Base-by-base conservation (phyloP, 2,329 filamentous ascomycete genomes). In the Paraconiothyrium sp. region DNA sequence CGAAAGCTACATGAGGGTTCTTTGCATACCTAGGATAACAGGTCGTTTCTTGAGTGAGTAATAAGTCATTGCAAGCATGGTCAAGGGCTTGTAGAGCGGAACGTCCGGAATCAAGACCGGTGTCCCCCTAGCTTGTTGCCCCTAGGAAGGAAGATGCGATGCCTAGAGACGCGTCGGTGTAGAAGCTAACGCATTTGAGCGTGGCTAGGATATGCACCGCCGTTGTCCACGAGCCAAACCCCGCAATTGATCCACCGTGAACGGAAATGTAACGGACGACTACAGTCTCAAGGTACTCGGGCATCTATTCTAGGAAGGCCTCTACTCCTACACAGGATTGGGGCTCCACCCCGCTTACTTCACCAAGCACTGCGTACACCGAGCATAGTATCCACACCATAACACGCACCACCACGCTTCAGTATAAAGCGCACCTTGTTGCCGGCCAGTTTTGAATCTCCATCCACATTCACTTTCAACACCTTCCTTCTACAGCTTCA, bases 401-500 rank as follows among this genome's bases (percentile, higher is more conserved):
- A 16, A 30, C 46, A 14, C 7, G 4, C 46, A 32, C 30, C 11
- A 22, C 30, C 48, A 6, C 9, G 20, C 5, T 22, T 20, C 27
- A 30, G 49, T 52, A 52, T 52, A 52, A 52, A 52, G 49, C 49
- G 20, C 13, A 27, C 34, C 3, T 24, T 27, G 20, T 39, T 34
- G 9, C 16, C 34, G n/a, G 11, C 22, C 49, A 34, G 34, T 27
- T 11, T 52, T 27, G 4, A 4, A 7, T 48, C 32, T 30, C 13
- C 39, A 55, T 55, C 41, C 52, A 46, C 52, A 55, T 46, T 55
- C 39, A 46, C 39, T 44, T 35, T n/a, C 34, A 39, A n/a, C 11
- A 32, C 46, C 30, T 30, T 48, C 46, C 9, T 48, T 48, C 35
- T 11, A 48, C 46, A 48, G 39, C 34, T 52, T 52, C 49, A 20